Evolutionary conservation across 2,329 filamentous ascomycete genomes (phyloP).

Genomic region (Tolypocladium tropicale): DNA sequence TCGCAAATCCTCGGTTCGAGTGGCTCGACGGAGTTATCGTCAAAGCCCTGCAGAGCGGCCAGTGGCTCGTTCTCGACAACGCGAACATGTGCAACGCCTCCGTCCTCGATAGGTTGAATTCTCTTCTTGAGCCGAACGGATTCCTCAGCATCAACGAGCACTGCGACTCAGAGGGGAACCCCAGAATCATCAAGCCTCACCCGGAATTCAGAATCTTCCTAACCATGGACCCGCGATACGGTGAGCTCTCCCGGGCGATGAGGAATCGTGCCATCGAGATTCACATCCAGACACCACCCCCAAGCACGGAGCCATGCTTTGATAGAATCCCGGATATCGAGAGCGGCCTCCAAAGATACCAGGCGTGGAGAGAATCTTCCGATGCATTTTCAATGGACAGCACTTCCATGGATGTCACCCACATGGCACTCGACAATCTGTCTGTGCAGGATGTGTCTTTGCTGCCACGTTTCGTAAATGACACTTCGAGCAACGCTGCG

Average conservation of each 20-base stretch:
- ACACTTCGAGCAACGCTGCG: constrained; percentile 5
- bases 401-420: constrained; percentile 15
- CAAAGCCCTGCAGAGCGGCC: constrained; percentile 71
- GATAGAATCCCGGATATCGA: constrained; percentile 37
- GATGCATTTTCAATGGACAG: constrained; percentile 13
- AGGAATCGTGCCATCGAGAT: constrained; percentile 90
- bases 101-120: constrained; percentile 89
- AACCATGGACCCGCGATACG: constrained; percentile 84
- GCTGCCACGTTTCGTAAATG: constrained; percentile 22
- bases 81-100: constrained; percentile 94
- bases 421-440: constrained; percentile 34
- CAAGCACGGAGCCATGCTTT: constrained; percentile 20
- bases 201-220: constrained; percentile 84
- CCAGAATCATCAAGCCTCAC: constrained; percentile 72
- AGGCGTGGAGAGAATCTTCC: constrained; percentile 23
- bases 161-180: constrained; percentile 69
- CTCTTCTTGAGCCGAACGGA: constrained; percentile 82
- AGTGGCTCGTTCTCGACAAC: constrained; percentile 94
- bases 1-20: constrained; percentile 76
- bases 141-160: constrained; percentile 89
- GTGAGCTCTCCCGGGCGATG: constrained; percentile 93
- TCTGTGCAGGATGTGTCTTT: constrained; percentile 34
- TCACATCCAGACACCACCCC: constrained; percentile 48
- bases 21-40: constrained; percentile 94
- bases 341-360: constrained; percentile 37